Percentiles rank a stretch among this genome's conserved stretches.
phyloP scores from a whole-genome alignment of 202 grass and related monocot genomes.

The Brachypodium distachyon region DNA sequence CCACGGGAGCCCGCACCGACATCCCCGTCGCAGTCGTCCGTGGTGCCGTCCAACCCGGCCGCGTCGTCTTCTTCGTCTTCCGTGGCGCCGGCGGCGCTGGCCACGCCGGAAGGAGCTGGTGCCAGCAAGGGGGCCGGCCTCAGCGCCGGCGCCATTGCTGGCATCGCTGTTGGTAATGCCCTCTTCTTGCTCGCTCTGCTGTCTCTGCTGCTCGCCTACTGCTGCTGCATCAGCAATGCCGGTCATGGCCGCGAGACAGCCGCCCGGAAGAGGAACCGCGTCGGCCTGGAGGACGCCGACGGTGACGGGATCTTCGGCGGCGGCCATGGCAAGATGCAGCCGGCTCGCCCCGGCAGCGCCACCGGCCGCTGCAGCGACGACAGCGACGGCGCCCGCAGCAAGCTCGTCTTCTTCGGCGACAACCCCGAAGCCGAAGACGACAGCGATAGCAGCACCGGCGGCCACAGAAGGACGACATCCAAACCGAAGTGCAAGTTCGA shows the following conservation, averaged over 20 bases:
- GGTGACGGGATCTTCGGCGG: conserved; percentile 21
- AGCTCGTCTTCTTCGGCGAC: conserved; percentile 66
- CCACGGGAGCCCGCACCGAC: conserved; percentile 37
- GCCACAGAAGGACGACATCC: no score
- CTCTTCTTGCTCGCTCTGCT: conserved; percentile 46
- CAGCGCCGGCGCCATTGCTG: conserved; percentile 51
- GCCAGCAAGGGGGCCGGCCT: conserved; percentile 23
- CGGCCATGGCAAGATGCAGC: conserved; percentile 31
- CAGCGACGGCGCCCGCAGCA: conserved; percentile 74
- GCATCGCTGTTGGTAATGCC: conserved; percentile 45
- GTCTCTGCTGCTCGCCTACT: conserved; percentile 41
- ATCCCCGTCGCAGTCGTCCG: conserved; percentile 35
- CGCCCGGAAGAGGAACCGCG: conserved; percentile 39
- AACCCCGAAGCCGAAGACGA: conserved; percentile 1
- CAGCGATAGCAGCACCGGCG: conserved; percentile 22
- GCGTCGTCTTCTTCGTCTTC: conserved; percentile 16
- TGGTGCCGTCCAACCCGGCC: conserved; percentile 67
- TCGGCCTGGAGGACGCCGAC: conserved; percentile 33
- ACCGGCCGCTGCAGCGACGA: conserved; percentile 54
- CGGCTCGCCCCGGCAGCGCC: conserved; percentile 34
- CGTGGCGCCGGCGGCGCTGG: conserved; percentile 32
- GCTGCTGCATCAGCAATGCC: conserved; percentile 56
- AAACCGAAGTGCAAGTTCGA: conserved; percentile 69
- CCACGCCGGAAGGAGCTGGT: conserved; percentile 8
- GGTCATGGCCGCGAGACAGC: neutral